Conservation (phyloP, 2,329 filamentous ascomycete species). For the Aspergillus tamarii region DNA sequence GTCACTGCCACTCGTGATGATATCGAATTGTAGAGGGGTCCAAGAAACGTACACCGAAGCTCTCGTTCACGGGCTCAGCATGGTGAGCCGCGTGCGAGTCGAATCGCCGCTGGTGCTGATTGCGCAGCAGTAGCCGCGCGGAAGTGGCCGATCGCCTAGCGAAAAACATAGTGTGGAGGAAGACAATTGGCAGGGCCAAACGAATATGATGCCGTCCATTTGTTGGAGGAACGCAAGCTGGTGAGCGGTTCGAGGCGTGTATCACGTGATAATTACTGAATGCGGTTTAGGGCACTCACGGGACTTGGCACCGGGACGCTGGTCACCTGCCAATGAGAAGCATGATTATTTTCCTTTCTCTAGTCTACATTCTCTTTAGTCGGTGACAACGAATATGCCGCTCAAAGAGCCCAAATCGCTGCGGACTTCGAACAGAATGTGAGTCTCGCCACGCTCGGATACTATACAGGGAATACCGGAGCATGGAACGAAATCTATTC, state of each 20-base stretch:
- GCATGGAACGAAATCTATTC: constrained; percentile 3
- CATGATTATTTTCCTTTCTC: not conserved
- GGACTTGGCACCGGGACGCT: not conserved
- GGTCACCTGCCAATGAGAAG: constrained; percentile 1
- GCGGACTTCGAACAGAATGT: not conserved
- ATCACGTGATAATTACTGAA: constrained; percentile 18
- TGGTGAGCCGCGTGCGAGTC: constrained; percentile 47
- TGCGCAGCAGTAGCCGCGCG: constrained; percentile 42
- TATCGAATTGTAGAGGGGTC: constrained; percentile 17
- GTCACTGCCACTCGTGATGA: not conserved
- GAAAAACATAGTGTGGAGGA: constrained; percentile 44
- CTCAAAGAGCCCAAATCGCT: constrained; percentile 9
- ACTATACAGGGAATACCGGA: constrained; percentile 11
- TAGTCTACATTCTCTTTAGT: not conserved
- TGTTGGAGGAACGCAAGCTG: constrained; percentile 23
- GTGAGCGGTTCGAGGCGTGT: constrained; percentile 15
- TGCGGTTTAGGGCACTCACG: constrained; percentile 15
- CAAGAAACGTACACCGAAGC: constrained; percentile 47
- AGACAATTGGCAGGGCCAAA: constrained; percentile 35
- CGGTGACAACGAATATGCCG: not conserved
- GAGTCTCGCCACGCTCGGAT: constrained; percentile 5
- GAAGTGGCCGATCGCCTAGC: constrained; percentile 45
- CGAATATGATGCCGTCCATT: constrained; percentile 35
- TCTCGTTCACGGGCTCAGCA: constrained; percentile 49
- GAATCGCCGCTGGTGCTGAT: constrained; percentile 48